Conservation (phyloP, 2,329 filamentous ascomycete species). For the Exophiala xenobiotica region DNA sequence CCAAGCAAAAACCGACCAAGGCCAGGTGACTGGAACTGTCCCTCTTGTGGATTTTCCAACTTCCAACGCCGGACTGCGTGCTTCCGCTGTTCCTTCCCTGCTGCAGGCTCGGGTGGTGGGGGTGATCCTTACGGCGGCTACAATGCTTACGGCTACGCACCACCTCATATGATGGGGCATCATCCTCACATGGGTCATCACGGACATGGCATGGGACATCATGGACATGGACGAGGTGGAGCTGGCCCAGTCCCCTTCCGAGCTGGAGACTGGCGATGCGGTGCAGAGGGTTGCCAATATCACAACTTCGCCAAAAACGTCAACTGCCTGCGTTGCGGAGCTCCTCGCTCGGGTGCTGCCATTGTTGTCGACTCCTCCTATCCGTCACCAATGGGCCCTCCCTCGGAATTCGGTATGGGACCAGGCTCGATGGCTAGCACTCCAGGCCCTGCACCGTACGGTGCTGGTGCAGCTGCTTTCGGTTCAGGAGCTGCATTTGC, state of each 20-base stretch:
- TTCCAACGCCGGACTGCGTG: conserved; percentile 98
- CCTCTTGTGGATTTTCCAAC: conserved; percentile 97
- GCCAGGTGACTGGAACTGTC: conserved; percentile 98
- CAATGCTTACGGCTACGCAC: conserved; percentile 57
- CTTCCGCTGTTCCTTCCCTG: conserved; percentile 99
- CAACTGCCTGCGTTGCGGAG: conserved; percentile 92
- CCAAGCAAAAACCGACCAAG: conserved; percentile 97
- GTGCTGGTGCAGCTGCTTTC: conserved; percentile 67
- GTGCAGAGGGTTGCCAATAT: conserved; percentile 93
- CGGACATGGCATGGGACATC: conserved; percentile 46
- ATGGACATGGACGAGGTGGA: conserved; percentile 61
- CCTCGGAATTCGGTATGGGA: conserved; percentile 74
- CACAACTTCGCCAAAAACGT: conserved; percentile 99
- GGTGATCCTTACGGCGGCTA: conserved; percentile 69
- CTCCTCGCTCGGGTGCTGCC: conserved; percentile 87
- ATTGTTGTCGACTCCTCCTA: conserved; percentile 93
- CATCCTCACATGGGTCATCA: conserved; percentile 62
- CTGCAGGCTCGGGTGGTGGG: conserved; percentile 75
- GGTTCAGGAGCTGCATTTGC: conserved; percentile 59
- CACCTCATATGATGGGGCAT: conserved; percentile 78
- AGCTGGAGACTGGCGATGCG: conserved; percentile 98
- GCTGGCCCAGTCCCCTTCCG: conserved; percentile 92
- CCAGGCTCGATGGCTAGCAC: conserved; percentile 84
- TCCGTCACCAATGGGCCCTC: conserved; percentile 83
- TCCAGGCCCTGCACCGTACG: conserved; percentile 73